Evolutionary conservation across 2,329 filamentous ascomycete genomes (phyloP), one percentile per base, ranked within the genome.

Genomic region (Ophiostoma piceae): DNA sequence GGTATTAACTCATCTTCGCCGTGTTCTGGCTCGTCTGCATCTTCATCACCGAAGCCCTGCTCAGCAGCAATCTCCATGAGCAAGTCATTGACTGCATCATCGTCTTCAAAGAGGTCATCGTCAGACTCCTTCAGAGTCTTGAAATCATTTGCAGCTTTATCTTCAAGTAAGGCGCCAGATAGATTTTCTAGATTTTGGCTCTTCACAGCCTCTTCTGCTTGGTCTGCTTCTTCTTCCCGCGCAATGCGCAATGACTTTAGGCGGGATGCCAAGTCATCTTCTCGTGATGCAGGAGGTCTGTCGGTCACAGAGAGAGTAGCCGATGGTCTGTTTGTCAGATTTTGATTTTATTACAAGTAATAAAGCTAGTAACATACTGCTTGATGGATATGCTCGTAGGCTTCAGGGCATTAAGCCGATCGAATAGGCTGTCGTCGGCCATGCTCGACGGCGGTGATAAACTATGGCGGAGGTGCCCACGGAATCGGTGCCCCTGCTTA

Each of bases 401-500:
- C 76, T 82, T 81, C 51, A 88, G 78, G 11, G 85, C 85, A 68
- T 85, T 85, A 39, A 88, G 79, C 39, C 85, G 82, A 70, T 84
- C 82, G 29, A 87, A 77, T 32, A 88, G 78, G 26, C 81, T 82
- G 35, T 66, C 14, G 65, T 66, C 37, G 65, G 65, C 65, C 39
- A 62, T 62, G 22, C 12, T 32, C 57, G 32, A 62, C 43, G 16
- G 43, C 19, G n/a, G 19, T 7, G 43, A 6, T 7, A 16, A 6
- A 8, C 16, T 47, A 19, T 19, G 43, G 7, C 16, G 19, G 19
- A 16, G 19, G 7, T 7, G 43, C 43, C 43, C 5, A 16, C 43
- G 16, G 16, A n/a, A n/a, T 19, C 19, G 7, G 1, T n/a, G 16
- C 16, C 16, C 43, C 43, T 47, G 43, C 16, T 47, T 47, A n/a